Evolutionary conservation across 805 yeast species (phyloP).

Genomic region (Saturnispora mendoncae): DNA sequence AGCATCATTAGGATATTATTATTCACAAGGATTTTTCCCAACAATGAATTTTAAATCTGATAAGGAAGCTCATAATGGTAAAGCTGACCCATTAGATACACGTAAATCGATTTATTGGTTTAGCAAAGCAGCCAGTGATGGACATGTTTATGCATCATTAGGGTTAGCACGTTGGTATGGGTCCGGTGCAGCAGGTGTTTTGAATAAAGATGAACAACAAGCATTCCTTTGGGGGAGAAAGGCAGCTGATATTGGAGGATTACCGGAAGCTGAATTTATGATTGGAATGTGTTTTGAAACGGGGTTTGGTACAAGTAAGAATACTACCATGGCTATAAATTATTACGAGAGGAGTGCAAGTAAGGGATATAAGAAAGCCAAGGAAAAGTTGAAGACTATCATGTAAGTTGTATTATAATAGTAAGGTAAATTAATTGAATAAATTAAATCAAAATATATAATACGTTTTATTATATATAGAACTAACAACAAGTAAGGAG

Average conservation of each 20-base stretch:
- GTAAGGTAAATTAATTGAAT: no score
- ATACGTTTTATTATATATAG: neutral
- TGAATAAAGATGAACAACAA: conserved; percentile 49
- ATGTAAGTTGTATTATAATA: no score
- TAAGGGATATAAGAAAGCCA: conserved; percentile 52
- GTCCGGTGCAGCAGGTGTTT: conserved; percentile 47
- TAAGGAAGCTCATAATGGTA: conserved; percentile 20
- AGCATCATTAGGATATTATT: conserved; percentile 60
- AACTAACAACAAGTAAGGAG: neutral
- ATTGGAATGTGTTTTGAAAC: conserved; percentile 59
- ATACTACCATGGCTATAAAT: conserved; percentile 35
- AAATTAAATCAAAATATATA: neutral
- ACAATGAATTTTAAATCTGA: conserved; percentile 27
- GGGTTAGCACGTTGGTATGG: conserved; percentile 73
- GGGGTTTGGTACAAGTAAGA: conserved; percentile 48
- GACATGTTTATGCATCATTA: conserved; percentile 60
- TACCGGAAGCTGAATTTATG: conserved; percentile 58
- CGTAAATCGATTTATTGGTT: conserved; percentile 66
- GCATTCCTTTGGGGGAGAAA: conserved; percentile 60
- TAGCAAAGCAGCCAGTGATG: conserved; percentile 53
- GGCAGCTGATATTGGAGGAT: conserved; percentile 49
- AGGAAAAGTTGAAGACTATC: conserved; percentile 27
- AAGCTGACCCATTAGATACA: conserved; percentile 37
- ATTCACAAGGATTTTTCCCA: conserved; percentile 52
- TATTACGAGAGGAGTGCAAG: conserved; percentile 55